Evolutionary conservation across 768 basidiomycete species (phyloP).

Genomic region (Leucocoprinus birnbaumii): DNA sequence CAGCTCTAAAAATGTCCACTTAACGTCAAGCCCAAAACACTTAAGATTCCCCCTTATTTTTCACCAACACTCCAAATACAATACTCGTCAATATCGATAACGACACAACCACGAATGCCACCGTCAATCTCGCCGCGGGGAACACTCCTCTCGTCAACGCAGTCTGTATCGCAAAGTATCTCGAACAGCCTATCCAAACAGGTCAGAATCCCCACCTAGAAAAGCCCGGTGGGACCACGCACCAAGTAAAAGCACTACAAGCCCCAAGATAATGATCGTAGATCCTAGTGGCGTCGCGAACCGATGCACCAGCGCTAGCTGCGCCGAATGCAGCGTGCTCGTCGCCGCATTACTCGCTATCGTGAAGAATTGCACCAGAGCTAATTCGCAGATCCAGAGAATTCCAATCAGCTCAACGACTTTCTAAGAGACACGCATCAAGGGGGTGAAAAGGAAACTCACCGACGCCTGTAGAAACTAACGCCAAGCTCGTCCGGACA

Average conservation of each 20-base stretch:
- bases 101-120: neutral
- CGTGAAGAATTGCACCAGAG: conserved; percentile 16
- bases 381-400: too few relatives aligned
- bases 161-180: conserved; percentile 16
- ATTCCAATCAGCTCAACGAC: neutral
- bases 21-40: too few relatives aligned
- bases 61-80: neutral
- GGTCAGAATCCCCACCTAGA: neutral
- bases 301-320: neutral
- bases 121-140: conserved; percentile 10
- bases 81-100: neutral
- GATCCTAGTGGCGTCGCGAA: conserved; percentile 15
- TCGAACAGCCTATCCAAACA: conserved; percentile 9
- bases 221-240: neutral
- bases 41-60: too few relatives aligned
- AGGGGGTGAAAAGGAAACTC: conserved; percentile 15
- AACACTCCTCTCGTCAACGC: conserved; percentile 8
- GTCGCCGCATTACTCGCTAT: conserved; percentile 12
- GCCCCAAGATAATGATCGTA: conserved; percentile 7
- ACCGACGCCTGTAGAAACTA: conserved; percentile 52
- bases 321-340: neutral
- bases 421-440: neutral
- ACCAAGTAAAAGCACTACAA: conserved; percentile 13
- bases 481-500: conserved; percentile 50
- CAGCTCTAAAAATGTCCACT: too few relatives aligned